A percentile compares a stretch with the other conserved stretches of the same genome.
phyloP scores from a whole-genome alignment of 1,284 basidiomycete species.

The Austropuccinia psidii region DNA sequence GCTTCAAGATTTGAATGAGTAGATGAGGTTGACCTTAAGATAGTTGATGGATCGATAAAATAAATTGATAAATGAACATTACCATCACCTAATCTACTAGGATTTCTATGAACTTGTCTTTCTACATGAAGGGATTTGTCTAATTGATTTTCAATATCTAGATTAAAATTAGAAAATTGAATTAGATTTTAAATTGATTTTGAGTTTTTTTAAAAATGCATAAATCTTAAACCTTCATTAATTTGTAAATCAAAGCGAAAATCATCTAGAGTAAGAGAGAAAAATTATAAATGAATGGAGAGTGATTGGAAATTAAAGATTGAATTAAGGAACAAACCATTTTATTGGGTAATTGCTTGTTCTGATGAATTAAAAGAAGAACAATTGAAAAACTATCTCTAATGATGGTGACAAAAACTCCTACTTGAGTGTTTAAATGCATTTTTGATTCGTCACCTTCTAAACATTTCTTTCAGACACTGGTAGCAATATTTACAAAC shows the following conservation, averaged over 20 bases:
- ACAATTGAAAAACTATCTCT: no score
- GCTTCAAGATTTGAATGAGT: background rate
- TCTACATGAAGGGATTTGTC: slow-evolving; percentile 18
- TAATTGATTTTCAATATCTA: slow-evolving; percentile 29
- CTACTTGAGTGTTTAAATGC: no score
- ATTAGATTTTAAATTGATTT: background rate
- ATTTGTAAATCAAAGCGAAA: slow-evolving; percentile 24
- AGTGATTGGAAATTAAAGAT: no score
- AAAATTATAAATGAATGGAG: no score
- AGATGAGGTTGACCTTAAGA: background rate
- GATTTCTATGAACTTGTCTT: slow-evolving; percentile 34
- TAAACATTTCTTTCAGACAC: no score
- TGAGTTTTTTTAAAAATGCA: background rate
- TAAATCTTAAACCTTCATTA: slow-evolving; percentile 27
- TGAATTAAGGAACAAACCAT: no score
- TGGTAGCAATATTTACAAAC: no score
- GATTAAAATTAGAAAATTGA: background rate
- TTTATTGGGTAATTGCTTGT: no score
- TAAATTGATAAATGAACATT: slow-evolving; percentile 29
- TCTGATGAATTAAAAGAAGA: no score
- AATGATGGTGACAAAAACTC: no score
- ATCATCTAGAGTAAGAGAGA: no score
- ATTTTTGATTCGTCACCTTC: no score
- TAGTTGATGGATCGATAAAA: slow-evolving; percentile 23
- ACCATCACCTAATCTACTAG: slow-evolving; percentile 15